Evolutionary conservation across 179 eudicot species (phyloP), one percentile per base, ranked within the genome.

Genomic region (Corrigiola litoralis): DNA sequence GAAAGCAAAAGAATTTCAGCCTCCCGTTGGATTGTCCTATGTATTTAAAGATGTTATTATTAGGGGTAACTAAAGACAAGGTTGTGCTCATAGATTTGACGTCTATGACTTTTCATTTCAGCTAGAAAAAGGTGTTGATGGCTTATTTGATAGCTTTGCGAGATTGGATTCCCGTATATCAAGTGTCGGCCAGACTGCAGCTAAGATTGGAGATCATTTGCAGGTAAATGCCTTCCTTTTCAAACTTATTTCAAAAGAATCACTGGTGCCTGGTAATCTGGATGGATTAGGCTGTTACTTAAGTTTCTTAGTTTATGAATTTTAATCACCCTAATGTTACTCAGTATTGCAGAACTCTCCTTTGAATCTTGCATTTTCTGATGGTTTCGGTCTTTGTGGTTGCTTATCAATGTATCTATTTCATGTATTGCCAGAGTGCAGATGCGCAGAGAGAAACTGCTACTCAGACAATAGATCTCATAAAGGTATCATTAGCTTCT

Each of bases 361-460:
- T 47, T 42, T 23, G 6, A 2, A 31, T 33, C 11, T 32, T 12
- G 45, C n/a, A 13, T 17, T 49, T 33, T 40, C 49, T 41, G 10
- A 6, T 44, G 6, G 53, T 37, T 32, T 52, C 12, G 54, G 56
- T 46, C 63, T 70, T 17, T 33, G 23, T 23, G 69, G 41, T 20
- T 51, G 63, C 48, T 51, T 55, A 38, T 50, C 29, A 9, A 51
- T 47, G 28, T 25, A 4, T 56, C 29, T 64, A 28, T 45, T 31
- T 44, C 20, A 69, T 65, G 58, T 71, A 37, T 76, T 74, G 38
- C 66, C 90, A 92, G 98, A 92, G 98, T 81, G 98, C 98, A 63
- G 99, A 95, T 87, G 81, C 99, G 74, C 99, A 95, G 82, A 77
- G 97, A 54, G 99, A 88, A 80, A 90, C 92, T 78, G 98, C 98